phyloP scores from a whole-genome alignment of 1,139 yeast species.

The Saccharomyces pastorianus region DNA sequence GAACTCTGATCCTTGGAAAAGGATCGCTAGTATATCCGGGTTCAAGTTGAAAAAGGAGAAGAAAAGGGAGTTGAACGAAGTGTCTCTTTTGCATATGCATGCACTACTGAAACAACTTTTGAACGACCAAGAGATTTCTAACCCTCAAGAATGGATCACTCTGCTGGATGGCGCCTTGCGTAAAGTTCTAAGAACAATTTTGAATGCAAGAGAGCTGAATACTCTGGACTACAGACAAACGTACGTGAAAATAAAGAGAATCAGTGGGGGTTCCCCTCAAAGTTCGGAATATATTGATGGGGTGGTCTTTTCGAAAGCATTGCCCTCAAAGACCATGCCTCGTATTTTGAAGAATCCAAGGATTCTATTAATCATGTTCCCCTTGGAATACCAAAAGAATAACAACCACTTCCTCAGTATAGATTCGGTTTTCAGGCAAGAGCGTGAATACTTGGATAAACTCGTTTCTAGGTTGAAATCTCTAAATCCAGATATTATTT shows the following conservation, averaged over 20 bases:
- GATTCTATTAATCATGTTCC: conserved; percentile 78
- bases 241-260: conserved; percentile 76
- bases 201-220: conserved; percentile 55
- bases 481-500: conserved; percentile 68
- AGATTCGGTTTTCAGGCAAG: conserved; percentile 82
- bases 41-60: conserved; percentile 10
- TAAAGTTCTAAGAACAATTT: conserved; percentile 41
- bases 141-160: conserved; percentile 49
- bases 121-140: conserved; percentile 53
- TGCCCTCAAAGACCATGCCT: conserved; percentile 81
- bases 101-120: conserved; percentile 50
- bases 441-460: conserved; percentile 73
- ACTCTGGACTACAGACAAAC: conserved; percentile 72
- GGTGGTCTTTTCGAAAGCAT: conserved; percentile 70
- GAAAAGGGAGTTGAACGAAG: conserved; percentile 32
- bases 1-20: conserved; percentile 14
- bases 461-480: conserved; percentile 72
- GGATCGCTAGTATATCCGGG: conserved; percentile 17
- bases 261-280: conserved; percentile 61
- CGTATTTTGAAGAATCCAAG: conserved; percentile 54
- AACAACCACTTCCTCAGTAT: conserved; percentile 70
- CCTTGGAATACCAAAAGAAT: conserved; percentile 73
- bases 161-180: conserved; percentile 41
- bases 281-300: conserved; percentile 69
- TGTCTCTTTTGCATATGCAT: conserved; percentile 31